Conservation (phyloP, 192 early-diverging fungal genomes). For the Coemansia sp. region DNA sequence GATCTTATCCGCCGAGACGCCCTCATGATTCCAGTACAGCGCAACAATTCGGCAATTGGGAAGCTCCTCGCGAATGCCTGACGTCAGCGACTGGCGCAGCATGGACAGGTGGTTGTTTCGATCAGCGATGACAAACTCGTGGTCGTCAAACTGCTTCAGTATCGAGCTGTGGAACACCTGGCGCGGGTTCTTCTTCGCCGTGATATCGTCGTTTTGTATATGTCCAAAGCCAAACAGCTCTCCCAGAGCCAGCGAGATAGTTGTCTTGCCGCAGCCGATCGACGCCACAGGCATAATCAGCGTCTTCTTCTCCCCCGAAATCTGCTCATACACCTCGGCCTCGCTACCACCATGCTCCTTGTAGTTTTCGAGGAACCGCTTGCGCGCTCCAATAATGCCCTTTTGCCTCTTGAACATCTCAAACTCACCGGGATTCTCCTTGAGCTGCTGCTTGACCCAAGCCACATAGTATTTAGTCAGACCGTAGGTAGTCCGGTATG, state of each 20-base stretch:
- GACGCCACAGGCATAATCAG: conserved; percentile 74
- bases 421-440: conserved; percentile 65
- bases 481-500: conserved; percentile 53
- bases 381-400: conserved; percentile 79
- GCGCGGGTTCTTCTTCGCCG: conserved; percentile 54
- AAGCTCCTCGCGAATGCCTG: conserved; percentile 52
- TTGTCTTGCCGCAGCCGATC: conserved; percentile 76
- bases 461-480: conserved; percentile 70
- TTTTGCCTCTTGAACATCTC: conserved; percentile 62
- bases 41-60: conserved; percentile 69
- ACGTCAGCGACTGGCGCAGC: conserved; percentile 56
- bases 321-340: conserved; percentile 16
- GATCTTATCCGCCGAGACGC: conserved; percentile 41
- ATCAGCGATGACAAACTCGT: conserved; percentile 77
- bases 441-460: conserved; percentile 68
- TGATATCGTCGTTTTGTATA: conserved; percentile 81
- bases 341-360: conserved; percentile 31
- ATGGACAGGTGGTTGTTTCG: conserved; percentile 65
- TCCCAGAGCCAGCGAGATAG: conserved; percentile 56
- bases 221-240: conserved; percentile 69
- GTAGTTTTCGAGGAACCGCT: conserved; percentile 70
- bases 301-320: conserved; percentile 11
- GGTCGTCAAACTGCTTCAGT: conserved; percentile 53
- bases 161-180: conserved; percentile 60
- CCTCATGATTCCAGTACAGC: conserved; percentile 73